Evolutionary conservation across 768 basidiomycete genomes (phyloP), one percentile per base, ranked within the genome.

Genomic region (Russula ochroleuca): DNA sequence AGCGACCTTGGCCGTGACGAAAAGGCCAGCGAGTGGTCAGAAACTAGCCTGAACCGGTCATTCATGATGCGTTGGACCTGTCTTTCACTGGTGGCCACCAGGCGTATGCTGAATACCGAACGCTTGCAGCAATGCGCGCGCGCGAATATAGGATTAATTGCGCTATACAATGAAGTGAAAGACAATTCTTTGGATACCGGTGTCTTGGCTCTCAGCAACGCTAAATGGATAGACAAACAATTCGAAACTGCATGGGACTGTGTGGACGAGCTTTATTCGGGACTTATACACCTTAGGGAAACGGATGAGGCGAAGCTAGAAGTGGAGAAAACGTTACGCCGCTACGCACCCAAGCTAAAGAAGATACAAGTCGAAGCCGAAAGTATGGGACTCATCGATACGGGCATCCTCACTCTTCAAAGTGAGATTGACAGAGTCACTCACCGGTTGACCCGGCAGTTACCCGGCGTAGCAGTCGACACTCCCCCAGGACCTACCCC

Each of bases 51-150:
- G 45, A 55, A 67, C 19, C 33, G 38, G 19, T 56, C 57, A 23
- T 67, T 67, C 15, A 35, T 49, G 0, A 47, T 17, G 21, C 59
- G 59, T 14, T 67, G 66, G 66, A 67, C 56, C 25, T 64, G 63
- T 43, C 63, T 67, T 19, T 51, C 66, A 3, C 38, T 64, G 11
- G 37, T 67, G 25, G 48, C 51, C 48, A 61, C 33, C 9, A 9
- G 43, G 19, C 19, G 5, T n/a, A n/a, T 45, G 43, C n/a, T 45
- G 10, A 21, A 55, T 2, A 2, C 14, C 9, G 1, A 7, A n/a
- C 40, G 33, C 13, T 21, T 43, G 19, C 21, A 33, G 47, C 9
- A 45, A 14, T 38, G 15, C 40, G 66, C 66, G 14, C 5, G 10
- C 1, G 33, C 13, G 37, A 38, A 38, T 38, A 38, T 38, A 28